Evolutionary conservation across 257 asterid species (phyloP), one percentile per base, ranked within the genome.

Genomic region (Solanum lycopersicoides): DNA sequence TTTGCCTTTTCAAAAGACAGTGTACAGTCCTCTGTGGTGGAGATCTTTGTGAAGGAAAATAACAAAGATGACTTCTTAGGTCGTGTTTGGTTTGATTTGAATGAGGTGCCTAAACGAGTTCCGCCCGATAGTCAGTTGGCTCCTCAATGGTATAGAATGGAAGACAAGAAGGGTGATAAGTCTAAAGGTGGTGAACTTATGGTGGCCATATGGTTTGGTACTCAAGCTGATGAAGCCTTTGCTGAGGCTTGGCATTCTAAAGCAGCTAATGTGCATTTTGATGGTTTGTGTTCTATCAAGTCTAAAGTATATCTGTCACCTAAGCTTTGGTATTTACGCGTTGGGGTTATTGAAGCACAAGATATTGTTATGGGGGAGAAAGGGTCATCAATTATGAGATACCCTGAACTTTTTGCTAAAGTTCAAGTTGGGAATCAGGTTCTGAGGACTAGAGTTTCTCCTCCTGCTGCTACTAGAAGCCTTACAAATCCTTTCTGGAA

Each of bases 221-320:
- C 98, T 30, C 98, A 95, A 39, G 98, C 98, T 1, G 98, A 95
- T 13, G 98, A 94, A 87, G 98, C 97, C 2, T 95, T 95, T 39
- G 91, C 97, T 0, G 98, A 95, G 91, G 98, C 98, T 5, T 95
- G 98, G 98, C 98, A 95, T 90, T 95, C 98, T 3, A 94, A 94
- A 91, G 95, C 98, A 1, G 98, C 97, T 3, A 94, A 93, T 63
- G 97, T 95, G 86, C 94, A 90, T 39, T 86, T 90, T 6, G 98
- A 95, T 73, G 98, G 96, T 5, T 59, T 95, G 73, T 87, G 92
- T 90, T 95, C 98, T 60, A 93, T 95, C 63, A 94, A 94, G 92
- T 95, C 98, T 3, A 95, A 94, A 88, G 96, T 95, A 34, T 95
- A 95, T 77, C 76, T 93, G 21, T 95, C 98, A 3, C 98, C 98